Base-by-base conservation (phyloP, 192 early-diverging fungal species). In the Phlyctochytrium bullatum region DNA sequence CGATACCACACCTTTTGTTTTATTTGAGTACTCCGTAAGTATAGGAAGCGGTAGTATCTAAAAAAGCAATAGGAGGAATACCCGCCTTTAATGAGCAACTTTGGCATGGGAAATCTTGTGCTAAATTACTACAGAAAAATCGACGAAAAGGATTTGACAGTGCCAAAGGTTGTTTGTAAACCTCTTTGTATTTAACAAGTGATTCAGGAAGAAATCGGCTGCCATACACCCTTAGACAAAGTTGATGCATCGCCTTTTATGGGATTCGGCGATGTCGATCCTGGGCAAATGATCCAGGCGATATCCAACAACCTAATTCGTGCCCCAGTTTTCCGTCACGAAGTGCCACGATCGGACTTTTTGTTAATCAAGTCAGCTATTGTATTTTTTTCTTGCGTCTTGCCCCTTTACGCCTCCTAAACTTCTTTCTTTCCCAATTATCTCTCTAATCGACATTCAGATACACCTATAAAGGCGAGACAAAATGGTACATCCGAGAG, bases 81-180 rank as follows among this genome's bases (percentile, higher is more conserved):
- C 72, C 97, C 97, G 16, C 88, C 92, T 0, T 89, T 97, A 28
- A 66, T 99, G 62, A 89, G 90, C 27, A 97, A 97, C 68, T 82
- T 88, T 3, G 97, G 97, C 27, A 99, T 99, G 97, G 95, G 90
- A 54, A 92, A 89, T 61, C 80, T 97, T 59, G 78, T 98, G 36
- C 88, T 92, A 69, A 97, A 97, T 69, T 99, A 97, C 77, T 99
- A 97, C 62, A 87, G 97, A 30, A 97, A 97, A 78, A 84, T 79
- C 17, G 86, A 92, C 16, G 83, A 88, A 25, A 88, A 90, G 62
- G 97, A 99, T 73, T 80, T 83, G 34, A 76, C 81, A 47, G 40
- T 47, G 20, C 40, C 40, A 14, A 47, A 47, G 40, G 40, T 47
- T 47, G n/a, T n/a, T n/a, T n/a, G 6, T 6, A 47, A 47, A 20